phyloP scores from a whole-genome alignment of 164 flowering plant species.

The Santalum album region DNA sequence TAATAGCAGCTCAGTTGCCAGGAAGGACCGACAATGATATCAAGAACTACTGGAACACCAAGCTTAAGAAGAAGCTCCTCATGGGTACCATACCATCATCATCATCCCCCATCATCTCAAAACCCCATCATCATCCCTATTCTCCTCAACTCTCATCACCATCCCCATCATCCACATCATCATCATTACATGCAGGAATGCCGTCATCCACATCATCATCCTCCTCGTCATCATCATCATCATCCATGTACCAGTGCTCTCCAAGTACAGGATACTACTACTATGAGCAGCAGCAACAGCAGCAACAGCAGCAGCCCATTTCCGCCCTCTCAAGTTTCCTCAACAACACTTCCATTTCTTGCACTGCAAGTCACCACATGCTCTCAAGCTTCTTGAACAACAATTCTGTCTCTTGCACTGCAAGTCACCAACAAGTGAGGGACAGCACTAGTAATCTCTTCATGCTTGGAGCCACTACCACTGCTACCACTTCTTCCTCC shows the following conservation, averaged over 20 bases:
- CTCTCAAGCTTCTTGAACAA: constrained; percentile 8
- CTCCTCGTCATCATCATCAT: constrained; percentile 3
- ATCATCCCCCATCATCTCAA: background rate
- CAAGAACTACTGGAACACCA: constrained; percentile 50
- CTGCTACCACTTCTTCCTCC: no score
- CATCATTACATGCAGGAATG: background rate
- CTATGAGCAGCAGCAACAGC: constrained; percentile 3
- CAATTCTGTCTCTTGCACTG: background rate
- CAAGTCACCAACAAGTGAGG: background rate
- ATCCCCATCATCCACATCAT: constrained; percentile 9
- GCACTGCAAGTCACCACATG: background rate
- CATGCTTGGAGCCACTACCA: background rate
- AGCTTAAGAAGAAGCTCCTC: constrained; percentile 36
- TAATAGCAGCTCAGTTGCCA: constrained; percentile 40
- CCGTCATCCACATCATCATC: constrained; percentile 8
- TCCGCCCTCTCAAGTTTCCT: constrained; percentile 9
- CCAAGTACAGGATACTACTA: no score
- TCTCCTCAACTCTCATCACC: background rate
- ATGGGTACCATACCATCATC: constrained; percentile 3
- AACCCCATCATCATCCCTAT: background rate
- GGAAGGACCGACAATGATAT: constrained; percentile 48
- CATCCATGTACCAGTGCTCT: background rate
- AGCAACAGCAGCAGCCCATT: background rate
- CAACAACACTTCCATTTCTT: background rate
- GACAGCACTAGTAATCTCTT: background rate